Base-by-base conservation (phyloP, 176 grass and related monocot species). In the Cenchrus fungigraminus region DNA sequence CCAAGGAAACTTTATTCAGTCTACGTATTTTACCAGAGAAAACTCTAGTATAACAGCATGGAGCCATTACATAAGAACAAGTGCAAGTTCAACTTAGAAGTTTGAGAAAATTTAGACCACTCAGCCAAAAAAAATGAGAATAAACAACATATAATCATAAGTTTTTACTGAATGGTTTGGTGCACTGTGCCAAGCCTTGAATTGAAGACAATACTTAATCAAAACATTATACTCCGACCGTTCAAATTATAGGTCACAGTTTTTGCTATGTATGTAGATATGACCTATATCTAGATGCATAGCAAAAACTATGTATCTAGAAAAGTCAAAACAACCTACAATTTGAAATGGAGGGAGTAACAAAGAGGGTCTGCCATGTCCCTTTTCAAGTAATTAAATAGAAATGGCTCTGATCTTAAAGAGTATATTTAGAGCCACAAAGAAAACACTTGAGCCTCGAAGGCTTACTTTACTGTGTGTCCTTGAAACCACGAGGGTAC, bases 1-100 rank as follows among this genome's bases (percentile, higher is more conserved):
- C 31, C 60, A 91, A 74, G 25, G 64, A 72, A 34, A 62, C 40
- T 20, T 57, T 68, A n/a, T 79, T 81, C 71, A 89, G 64, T 55
- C 17, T 4, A 75, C 61, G 49, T 52, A 75, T 25, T 51, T 69
- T 45, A 46, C 25, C 32, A 76, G 8, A 2, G 59, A 13, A 20
- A 81, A 70, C 12, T 46, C 57, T 29, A 66, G 58, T 55, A 76
- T 31, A 46, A 53, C 2, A 61, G 45, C 29, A 82, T 40, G 59
- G 25, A 61, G 25, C 20, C 50, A 34, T 6, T 8, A 79, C 9
- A 76, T 55, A 89, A 9, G 65, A 79, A 69, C 12, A 37, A 69
- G 71, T 15, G 45, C 63, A n/a, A 7, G 7, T 74, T 62, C 12
- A 77, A 19, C 12, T 81, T 16, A 37, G 3, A 52, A 6, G 31